Base-by-base conservation (phyloP, 2,329 filamentous ascomycete genomes). In the Fusarium sp. region DNA sequence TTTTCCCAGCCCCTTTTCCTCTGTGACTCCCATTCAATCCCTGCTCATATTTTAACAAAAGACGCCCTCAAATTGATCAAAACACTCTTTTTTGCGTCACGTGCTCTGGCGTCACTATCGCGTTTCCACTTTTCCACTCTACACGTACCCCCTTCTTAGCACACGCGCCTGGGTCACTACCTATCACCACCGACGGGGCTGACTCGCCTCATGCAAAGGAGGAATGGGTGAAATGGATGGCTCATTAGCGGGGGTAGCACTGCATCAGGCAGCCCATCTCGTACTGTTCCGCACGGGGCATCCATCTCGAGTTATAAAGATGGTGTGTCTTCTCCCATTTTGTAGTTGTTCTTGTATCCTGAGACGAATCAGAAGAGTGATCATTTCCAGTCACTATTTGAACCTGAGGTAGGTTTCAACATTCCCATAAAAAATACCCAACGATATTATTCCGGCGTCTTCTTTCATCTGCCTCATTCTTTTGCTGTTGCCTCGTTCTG, bases 351-450 rank as follows among this genome's bases (percentile, higher is more conserved):
- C 26, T 39, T 41, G 42, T 44, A 69, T 64, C 50, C 48, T 48
- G 57, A 66, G 68, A 59, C 32, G 56, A 58, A 63, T 62, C 36
- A 79, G 76, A 76, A 76, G 74, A 78, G 55, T 51, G 64, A 45
- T 45, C 30, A 62, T 64, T 66, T 68, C 45, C 50, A 51, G 55
- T 70, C 52, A 51, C 61, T 65, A 61, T 75, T 75, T 72, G 71
- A 74, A 75, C 79, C 78, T 78, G 72, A 81, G 80, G 81, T 82
- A 83, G 76, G 81, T 81, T 74, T 66, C 51, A 60, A 54, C 36
- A 26, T 62, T 26, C 26, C 44, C 32, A 15, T 0, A 34, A 44
- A 38, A 47, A 66, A 50, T 48, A 62, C 45, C 52, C 69, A 58
- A 60, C 68, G 38, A 60, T 60, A 54, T 62, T 73, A 44, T 70